phyloP scores from a whole-genome alignment of 345 rosid genomes.

The Dimocarpus longan region DNA sequence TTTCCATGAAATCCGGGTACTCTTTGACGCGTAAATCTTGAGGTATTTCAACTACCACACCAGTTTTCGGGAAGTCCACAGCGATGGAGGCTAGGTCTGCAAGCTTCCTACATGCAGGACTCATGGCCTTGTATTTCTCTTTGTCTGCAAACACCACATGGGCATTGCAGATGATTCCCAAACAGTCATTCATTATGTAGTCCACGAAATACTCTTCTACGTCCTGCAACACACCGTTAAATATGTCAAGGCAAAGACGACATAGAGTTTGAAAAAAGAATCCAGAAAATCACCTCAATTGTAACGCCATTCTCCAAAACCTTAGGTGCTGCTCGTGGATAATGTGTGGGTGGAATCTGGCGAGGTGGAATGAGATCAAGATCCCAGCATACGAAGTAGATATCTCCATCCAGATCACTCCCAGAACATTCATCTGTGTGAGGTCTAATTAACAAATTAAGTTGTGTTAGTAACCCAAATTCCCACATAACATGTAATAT shows the following conservation, averaged over 20 bases:
- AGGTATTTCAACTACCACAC: constrained; percentile 25
- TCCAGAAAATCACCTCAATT: constrained; percentile 21
- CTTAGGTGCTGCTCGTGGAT: not conserved
- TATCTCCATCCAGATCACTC: constrained; percentile 36
- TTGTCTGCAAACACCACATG: constrained; percentile 25
- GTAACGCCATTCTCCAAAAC: constrained; percentile 21
- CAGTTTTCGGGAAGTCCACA: constrained; percentile 42
- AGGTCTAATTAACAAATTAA: constrained; percentile 14
- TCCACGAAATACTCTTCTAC: constrained; percentile 27
- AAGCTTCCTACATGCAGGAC: constrained; percentile 18
- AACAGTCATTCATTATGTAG: constrained; percentile 27
- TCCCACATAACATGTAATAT: not conserved
- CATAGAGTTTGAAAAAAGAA: not conserved
- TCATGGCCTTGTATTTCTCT: constrained; percentile 25
- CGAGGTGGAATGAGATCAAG: constrained; percentile 23
- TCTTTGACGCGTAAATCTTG: constrained; percentile 1
- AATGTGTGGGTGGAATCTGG: constrained; percentile 22
- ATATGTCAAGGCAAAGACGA: not conserved
- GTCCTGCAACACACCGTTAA: constrained; percentile 23
- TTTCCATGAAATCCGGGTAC: constrained; percentile 47
- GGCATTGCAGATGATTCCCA: constrained; percentile 29
- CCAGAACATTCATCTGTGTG: constrained; percentile 34
- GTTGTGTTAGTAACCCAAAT: not conserved
- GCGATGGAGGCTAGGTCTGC: constrained; percentile 28
- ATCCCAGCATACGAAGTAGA: constrained; percentile 36